A percentile compares a stretch with the other conserved stretches of the same genome.
Conservation (phyloP, 1,139 yeast species). For the Debaryomyces nepalensis region DNA sequence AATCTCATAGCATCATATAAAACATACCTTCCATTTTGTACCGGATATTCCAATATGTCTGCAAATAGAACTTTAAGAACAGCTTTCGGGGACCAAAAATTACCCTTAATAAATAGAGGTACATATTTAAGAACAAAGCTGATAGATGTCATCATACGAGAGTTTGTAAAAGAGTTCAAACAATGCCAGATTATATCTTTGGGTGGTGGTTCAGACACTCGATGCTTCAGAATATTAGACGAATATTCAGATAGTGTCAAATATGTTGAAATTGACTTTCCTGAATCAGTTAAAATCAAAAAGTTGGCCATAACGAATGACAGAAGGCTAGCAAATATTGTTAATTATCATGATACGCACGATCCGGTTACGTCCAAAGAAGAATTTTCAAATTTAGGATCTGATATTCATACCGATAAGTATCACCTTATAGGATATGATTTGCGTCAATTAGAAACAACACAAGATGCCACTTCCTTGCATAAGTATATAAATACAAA, state of each 20-base stretch:
- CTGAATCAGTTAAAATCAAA: constrained; percentile 64
- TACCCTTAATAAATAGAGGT: constrained; percentile 83
- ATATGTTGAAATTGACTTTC: constrained; percentile 80
- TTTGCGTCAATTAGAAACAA: constrained; percentile 40
- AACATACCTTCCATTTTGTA: constrained; percentile 39
- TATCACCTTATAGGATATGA: constrained; percentile 65
- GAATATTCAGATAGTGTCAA: constrained; percentile 28
- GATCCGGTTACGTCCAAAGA: constrained; percentile 24
- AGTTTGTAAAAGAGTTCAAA: constrained; percentile 45
- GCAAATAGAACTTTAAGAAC: constrained; percentile 47
- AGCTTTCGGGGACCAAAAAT: constrained; percentile 51
- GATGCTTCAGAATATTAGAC: constrained; percentile 59
- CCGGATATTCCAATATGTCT: constrained; percentile 46
- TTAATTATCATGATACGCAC: constrained; percentile 21
- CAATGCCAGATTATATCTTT: constrained; percentile 71
- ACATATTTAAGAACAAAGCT: constrained; percentile 76
- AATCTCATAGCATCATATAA: constrained; percentile 48
- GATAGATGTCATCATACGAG: constrained; percentile 58
- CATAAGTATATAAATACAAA: constrained; percentile 31
- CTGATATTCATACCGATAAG: constrained; percentile 44
- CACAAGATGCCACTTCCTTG: neutral
- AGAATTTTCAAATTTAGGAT: constrained; percentile 27
- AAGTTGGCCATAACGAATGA: constrained; percentile 52
- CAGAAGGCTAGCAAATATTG: constrained; percentile 23
- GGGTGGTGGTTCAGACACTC: constrained; percentile 97